Percentiles rank a stretch among this genome's conserved stretches.
Evolutionary conservation across 352 stramenopile genomes (phyloP).

Genomic region (Blastocystis sp.): DNA sequence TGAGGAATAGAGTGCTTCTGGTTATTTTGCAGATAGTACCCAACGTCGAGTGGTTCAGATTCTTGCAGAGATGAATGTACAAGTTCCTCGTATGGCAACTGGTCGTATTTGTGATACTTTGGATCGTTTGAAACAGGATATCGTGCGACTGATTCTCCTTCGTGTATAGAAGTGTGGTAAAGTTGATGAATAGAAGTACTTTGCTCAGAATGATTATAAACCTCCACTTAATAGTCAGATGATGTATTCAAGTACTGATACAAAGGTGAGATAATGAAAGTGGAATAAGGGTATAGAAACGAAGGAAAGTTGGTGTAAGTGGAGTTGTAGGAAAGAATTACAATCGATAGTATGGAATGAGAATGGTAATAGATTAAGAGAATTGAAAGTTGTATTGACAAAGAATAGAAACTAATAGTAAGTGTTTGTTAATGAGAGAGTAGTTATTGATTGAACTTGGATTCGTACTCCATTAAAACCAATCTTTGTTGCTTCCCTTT

Average conservation of each 20-base stretch:
- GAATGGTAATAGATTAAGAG: background rate
- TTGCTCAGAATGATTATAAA: conserved; percentile 27
- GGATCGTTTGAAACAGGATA: conserved; percentile 53
- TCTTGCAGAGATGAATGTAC: conserved; percentile 39
- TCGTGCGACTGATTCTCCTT: conserved; percentile 44
- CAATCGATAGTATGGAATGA: background rate
- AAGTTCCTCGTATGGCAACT: conserved; percentile 45
- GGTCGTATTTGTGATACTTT: conserved; percentile 46
- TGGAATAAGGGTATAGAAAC: conserved; percentile 25
- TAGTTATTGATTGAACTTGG: background rate
- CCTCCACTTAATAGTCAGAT: background rate
- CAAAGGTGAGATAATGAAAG: background rate
- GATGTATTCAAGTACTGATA: background rate
- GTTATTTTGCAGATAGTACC: conserved; percentile 40
- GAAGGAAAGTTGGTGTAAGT: background rate
- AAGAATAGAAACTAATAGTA: too few relatives aligned
- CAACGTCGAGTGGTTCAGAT: conserved; percentile 33
- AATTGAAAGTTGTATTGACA: background rate
- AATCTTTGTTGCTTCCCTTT: conserved; percentile 1
- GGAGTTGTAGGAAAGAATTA: background rate
- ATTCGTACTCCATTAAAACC: background rate
- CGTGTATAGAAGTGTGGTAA: background rate
- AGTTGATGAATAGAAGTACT: conserved; percentile 22
- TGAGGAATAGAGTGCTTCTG: conserved; percentile 27
- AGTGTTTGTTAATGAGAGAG: background rate